Evolutionary conservation across 768 basidiomycete species (phyloP).

Genomic region (Hygrophoropsis aurantiaca): DNA sequence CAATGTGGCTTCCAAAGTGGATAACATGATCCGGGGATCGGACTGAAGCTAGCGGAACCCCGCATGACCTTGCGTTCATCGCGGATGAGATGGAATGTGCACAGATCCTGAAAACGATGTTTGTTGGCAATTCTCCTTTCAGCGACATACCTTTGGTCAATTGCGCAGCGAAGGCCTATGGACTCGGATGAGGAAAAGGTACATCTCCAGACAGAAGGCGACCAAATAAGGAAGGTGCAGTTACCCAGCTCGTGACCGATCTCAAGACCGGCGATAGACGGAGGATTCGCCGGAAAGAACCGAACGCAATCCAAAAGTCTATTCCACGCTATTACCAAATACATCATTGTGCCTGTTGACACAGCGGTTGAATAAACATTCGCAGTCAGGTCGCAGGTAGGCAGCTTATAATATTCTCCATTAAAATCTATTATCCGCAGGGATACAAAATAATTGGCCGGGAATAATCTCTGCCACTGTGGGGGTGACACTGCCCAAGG

Average conservation of each 20-base stretch:
- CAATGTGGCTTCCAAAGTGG: conserved; percentile 8
- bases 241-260: conserved; percentile 3
- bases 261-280: conserved; percentile 30
- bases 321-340: conserved; percentile 18
- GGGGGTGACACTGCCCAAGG: conserved; percentile 27
- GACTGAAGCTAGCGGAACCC: conserved; percentile 20
- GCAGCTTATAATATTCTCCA: neutral
- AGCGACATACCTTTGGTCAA: neutral
- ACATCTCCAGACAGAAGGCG: conserved; percentile 2
- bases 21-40: conserved; percentile 33
- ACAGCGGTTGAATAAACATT: neutral
- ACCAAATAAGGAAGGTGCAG: conserved; percentile 15
- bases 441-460: neutral
- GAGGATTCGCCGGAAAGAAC: conserved; percentile 14
- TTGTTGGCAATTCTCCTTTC: no score
- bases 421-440: neutral
- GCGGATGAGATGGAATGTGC: conserved; percentile 31
- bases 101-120: neutral
- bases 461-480: conserved; percentile 16
- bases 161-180: neutral
- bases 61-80: conserved; percentile 24
- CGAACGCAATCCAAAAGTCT: conserved; percentile 33
- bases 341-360: conserved; percentile 11
- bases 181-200: neutral
- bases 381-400: neutral